These are phyloP conservation scores for Mycena venus DNA, from an alignment of 768 basidiomycete species.

Conservation along the genomic window DNA sequence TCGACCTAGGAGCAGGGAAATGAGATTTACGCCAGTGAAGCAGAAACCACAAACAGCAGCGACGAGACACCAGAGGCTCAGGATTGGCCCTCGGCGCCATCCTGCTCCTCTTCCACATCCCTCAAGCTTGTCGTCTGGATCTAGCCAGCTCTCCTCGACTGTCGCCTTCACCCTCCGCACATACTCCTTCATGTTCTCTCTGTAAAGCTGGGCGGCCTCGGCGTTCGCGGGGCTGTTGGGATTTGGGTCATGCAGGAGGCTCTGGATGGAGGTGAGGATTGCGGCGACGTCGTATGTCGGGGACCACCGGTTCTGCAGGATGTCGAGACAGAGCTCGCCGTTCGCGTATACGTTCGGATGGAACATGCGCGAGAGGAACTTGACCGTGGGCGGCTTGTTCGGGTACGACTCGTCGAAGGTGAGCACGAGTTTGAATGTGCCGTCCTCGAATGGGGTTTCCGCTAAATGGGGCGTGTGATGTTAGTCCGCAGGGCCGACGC, in stretches of 20 bases:
- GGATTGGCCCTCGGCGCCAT: constrained; percentile 6
- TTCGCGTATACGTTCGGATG: constrained; percentile 99
- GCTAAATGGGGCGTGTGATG: constrained; percentile 59
- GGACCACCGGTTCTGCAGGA: constrained; percentile 98
- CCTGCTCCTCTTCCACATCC: constrained; percentile 35
- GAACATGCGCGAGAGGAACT: constrained; percentile 98
- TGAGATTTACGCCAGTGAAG: not conserved
- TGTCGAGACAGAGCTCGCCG: constrained; percentile 98
- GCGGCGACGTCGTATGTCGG: constrained; percentile 99
- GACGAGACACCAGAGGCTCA: not conserved
- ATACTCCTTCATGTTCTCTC: constrained; percentile 99
- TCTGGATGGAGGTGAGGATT: constrained; percentile 96
- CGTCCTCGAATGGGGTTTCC: constrained; percentile 99
- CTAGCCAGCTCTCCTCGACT: constrained; percentile 96
- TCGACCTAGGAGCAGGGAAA: not conserved
- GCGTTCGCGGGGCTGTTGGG: constrained; percentile 99
- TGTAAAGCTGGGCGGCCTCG: constrained; percentile 95
- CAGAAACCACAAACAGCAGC: not conserved
- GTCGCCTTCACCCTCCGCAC: constrained; percentile 92
- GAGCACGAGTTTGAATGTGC: constrained; percentile 96
- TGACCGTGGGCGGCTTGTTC: constrained; percentile 97
- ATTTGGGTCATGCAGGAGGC: constrained; percentile 96
- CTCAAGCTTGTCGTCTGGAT: constrained; percentile 77
- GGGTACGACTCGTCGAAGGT: constrained; percentile 99
- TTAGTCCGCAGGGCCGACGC: not conserved